Base-by-base conservation (phyloP, 176 grass and related monocot genomes). In the Tillandsia leiboldiana region DNA sequence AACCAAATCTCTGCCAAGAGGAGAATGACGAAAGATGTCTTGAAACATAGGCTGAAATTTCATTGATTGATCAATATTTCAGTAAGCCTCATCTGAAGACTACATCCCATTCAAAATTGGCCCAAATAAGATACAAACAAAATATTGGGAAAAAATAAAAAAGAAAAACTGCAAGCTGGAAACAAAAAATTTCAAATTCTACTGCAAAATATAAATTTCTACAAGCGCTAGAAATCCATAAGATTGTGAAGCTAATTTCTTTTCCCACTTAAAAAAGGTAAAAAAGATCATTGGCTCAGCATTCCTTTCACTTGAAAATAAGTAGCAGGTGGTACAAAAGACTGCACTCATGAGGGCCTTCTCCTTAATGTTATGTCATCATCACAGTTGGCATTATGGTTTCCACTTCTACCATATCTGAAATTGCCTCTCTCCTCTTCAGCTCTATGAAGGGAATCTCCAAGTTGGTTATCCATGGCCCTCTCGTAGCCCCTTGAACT, bases 191-290 rank as follows among this genome's bases (percentile, higher is more conserved):
- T 58, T 26, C 33, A 63, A 50, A 73, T 84, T 83, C 72, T 84
- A 71, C 82, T 73, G 78, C 64, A 20, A 58, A 82, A 77, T 42
- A 81, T 85, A 82, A 79, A 81, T 89, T 85, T 89, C 79, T 89
- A 89, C 86, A 89, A 70, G 51, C 9, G 1, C 33, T 67, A 47
- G 67, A 82, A 89, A 85, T 29, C 57, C 48, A 51, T 42, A 79
- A 89, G 81, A 79, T 65, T 79, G 67, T 77, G 56, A 75, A 75
- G 79, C 75, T 76, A 84, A 88, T 81, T 67, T 75, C 70, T 65
- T 71, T 68, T 51, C 58, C 54, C 58, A 71, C 56, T 70, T 48
- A 23, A 68, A 42, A 42, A 42, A 1, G 33, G 33, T 42, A 71
- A 66, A 85, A 72, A 73, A 50, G 51, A 65, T 75, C 50, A 29